Percentiles rank a stretch among this genome's conserved stretches.
Conservation (phyloP, 768 basidiomycete genomes). For the Rhizopogon vinicolor region DNA sequence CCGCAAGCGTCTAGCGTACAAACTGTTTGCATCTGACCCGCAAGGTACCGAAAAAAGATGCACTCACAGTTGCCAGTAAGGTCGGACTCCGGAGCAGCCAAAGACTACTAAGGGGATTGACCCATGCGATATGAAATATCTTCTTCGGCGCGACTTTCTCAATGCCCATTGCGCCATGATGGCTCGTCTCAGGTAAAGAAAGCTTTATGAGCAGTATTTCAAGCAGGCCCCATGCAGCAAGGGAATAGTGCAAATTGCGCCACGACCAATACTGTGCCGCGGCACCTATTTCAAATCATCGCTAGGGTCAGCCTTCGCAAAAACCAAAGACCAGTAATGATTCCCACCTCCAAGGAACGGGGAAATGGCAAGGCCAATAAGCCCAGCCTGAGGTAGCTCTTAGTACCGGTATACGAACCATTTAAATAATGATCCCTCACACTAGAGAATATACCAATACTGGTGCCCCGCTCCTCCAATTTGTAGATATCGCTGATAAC, state of each 20-base stretch:
- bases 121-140: conserved; percentile 26
- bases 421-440: conserved; percentile 23
- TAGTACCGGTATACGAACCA: neutral
- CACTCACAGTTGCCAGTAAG: conserved; percentile 42
- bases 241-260: conserved; percentile 45
- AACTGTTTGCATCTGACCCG: conserved; percentile 11
- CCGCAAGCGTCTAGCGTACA: conserved; percentile 38
- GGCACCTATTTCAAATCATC: conserved; percentile 25
- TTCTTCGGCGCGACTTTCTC: conserved; percentile 41
- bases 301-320: neutral
- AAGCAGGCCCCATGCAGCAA: conserved; percentile 35
- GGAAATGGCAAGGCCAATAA: conserved; percentile 53
- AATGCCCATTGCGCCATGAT: conserved; percentile 51
- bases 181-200: conserved; percentile 56
- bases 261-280: conserved; percentile 54
- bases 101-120: conserved; percentile 52
- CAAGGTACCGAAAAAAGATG: neutral
- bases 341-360: conserved; percentile 46
- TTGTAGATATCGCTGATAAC: conserved; percentile 58
- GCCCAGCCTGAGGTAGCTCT: conserved; percentile 19
- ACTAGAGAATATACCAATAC: conserved; percentile 50
- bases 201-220: conserved; percentile 33
- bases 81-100: conserved; percentile 50
- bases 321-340: neutral
- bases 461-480: conserved; percentile 45